phyloP scores from a whole-genome alignment of 2,329 filamentous ascomycete species.

The Botrytis cinerea region DNA sequence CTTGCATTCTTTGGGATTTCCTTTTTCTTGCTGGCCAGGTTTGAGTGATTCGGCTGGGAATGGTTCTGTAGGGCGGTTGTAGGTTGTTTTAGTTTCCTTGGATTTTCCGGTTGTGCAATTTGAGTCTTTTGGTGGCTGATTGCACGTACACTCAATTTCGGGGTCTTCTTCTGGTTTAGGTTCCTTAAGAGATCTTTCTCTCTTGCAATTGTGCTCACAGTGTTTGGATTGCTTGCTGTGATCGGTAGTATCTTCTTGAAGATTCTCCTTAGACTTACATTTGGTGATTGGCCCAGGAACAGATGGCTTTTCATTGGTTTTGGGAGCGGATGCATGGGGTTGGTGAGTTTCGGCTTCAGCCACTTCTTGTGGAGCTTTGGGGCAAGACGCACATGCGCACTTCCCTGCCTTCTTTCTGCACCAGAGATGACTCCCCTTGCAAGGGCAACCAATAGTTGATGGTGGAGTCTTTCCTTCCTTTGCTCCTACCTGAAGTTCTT shows the following conservation, averaged over 20 bases:
- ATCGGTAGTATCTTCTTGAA: not conserved
- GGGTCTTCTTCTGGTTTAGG: not conserved
- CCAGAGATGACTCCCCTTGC: conserved; percentile 22
- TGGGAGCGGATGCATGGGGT: not conserved
- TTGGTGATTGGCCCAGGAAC: not conserved
- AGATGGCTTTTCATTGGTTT: not conserved
- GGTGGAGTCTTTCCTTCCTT: not conserved
- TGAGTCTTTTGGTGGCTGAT: not conserved
- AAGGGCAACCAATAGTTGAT: conserved; percentile 4
- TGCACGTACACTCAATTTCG: not conserved
- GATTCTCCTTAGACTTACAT: not conserved
- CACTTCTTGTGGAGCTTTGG: conserved; percentile 13
- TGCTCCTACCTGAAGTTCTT: conserved; percentile 1
- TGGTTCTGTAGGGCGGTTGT: not conserved
- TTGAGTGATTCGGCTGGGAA: not conserved
- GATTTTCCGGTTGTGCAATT: not conserved
- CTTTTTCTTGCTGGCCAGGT: not conserved
- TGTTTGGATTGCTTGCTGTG: not conserved
- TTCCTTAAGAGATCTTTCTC: not conserved
- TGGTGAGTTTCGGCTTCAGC: not conserved
- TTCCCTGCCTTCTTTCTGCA: conserved; percentile 16
- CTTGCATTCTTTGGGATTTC: not conserved
- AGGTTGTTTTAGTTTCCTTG: not conserved
- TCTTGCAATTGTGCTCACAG: not conserved
- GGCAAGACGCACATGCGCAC: conserved; percentile 19